Conservation (phyloP, 1,284 basidiomycete species). For the Tetrapyrgos nigripes region DNA sequence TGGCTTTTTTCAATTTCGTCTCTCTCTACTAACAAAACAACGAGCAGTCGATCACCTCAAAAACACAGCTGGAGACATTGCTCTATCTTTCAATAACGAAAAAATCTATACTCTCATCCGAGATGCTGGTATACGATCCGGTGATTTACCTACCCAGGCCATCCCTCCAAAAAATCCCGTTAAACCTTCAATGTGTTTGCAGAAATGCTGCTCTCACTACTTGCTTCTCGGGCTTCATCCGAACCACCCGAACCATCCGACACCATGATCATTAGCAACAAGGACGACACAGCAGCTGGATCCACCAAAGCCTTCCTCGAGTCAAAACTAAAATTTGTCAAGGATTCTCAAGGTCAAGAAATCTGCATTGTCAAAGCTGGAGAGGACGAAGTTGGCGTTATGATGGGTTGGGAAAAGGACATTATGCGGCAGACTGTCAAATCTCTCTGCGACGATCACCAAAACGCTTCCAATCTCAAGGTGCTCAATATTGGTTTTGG, state of each 20-base stretch:
- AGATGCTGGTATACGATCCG: slow-evolving; percentile 88
- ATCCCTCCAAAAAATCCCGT: slow-evolving; percentile 1
- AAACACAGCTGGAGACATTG: slow-evolving; percentile 88
- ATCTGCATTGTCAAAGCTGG: slow-evolving; percentile 79
- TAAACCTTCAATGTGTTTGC: slow-evolving; percentile 13
- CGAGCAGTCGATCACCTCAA: slow-evolving; percentile 74
- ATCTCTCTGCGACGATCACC: slow-evolving; percentile 61
- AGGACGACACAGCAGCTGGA: slow-evolving; percentile 73
- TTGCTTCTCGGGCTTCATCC: slow-evolving; percentile 51
- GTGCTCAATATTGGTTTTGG: slow-evolving; percentile 95
- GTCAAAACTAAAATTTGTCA: slow-evolving; percentile 74
- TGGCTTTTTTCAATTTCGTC: slow-evolving; percentile 24
- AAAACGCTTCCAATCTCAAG: slow-evolving; percentile 59
- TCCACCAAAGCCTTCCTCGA: slow-evolving; percentile 81
- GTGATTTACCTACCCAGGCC: slow-evolving; percentile 44
- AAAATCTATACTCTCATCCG: slow-evolving; percentile 79
- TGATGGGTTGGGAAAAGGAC: slow-evolving; percentile 95
- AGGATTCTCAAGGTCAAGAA: slow-evolving; percentile 81
- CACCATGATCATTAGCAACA: slow-evolving; percentile 55
- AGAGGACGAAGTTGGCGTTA: slow-evolving; percentile 83
- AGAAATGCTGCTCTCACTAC: slow-evolving; percentile 74
- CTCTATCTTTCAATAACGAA: slow-evolving; percentile 82
- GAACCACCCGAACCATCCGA: slow-evolving; percentile 44
- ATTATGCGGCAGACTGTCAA: slow-evolving; percentile 83
- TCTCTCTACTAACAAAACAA: background rate